Conservation (phyloP, 169 alveolate species). For the Babesia divergens region DNA sequence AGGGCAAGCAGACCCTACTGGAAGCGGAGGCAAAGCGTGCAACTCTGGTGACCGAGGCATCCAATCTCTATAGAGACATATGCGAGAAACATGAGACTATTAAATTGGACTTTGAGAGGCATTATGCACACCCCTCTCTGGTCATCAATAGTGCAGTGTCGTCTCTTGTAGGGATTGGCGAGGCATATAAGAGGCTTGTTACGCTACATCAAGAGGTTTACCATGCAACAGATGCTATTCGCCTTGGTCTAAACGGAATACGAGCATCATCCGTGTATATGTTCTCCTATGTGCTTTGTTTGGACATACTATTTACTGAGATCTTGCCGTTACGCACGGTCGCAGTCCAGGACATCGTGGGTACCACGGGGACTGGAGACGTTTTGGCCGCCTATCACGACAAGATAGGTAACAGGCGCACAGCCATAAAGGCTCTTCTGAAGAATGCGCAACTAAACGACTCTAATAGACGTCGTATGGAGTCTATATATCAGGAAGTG, state of each 20-base stretch:
- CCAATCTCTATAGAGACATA: neutral
- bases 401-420: conserved; percentile 13
- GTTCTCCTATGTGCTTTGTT: conserved; percentile 17
- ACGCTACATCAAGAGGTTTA: neutral
- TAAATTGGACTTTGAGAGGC: conserved; percentile 16
- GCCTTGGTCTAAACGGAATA: neutral
- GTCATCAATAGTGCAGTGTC: conserved; percentile 22
- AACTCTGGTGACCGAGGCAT: neutral
- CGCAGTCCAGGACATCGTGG: conserved; percentile 24
- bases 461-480: neutral
- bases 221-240: neutral
- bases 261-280: conserved; percentile 15
- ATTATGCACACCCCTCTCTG: neutral
- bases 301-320: conserved; percentile 13
- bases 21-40: neutral
- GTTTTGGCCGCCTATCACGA: neutral
- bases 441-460: neutral
- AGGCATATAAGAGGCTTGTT: conserved; percentile 10
- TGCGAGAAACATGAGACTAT: neutral
- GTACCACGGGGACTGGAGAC: conserved; percentile 9
- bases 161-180: conserved; percentile 16
- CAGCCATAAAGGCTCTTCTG: conserved; percentile 3
- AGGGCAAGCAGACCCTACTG: neutral
- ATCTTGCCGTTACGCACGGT: conserved; percentile 20
- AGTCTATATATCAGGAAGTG: neutral